These are phyloP conservation scores for Pseudoperonospora humuli DNA, from an alignment of 352 stramenopile species.

Conservation along the genomic window DNA sequence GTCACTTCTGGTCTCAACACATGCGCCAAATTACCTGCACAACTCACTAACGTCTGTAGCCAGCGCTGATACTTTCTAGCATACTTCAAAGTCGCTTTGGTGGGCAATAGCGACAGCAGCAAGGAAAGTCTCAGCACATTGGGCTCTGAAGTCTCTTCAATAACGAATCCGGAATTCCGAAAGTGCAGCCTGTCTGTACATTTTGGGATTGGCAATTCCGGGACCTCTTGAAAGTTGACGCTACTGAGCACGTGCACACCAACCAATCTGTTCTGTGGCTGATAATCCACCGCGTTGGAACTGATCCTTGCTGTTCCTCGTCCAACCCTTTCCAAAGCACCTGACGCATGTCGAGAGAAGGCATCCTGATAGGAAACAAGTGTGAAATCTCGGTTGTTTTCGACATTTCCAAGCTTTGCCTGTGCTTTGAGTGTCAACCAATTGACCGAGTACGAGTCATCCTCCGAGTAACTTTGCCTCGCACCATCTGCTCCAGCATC, in stretches of 20 bases:
- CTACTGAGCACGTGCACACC: slow-evolving; percentile 31
- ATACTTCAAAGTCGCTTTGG: slow-evolving; percentile 25
- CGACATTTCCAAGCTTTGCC: slow-evolving; percentile 23
- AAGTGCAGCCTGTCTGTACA: slow-evolving; percentile 32
- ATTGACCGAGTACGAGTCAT: slow-evolving; percentile 63
- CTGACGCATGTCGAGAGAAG: slow-evolving; percentile 35
- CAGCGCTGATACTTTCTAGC: slow-evolving; percentile 30
- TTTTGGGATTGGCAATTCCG: slow-evolving; percentile 23
- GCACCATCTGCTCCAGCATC: slow-evolving; percentile 20
- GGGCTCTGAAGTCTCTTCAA: slow-evolving; percentile 38
- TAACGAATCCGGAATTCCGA: slow-evolving; percentile 46
- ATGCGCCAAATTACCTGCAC: slow-evolving; percentile 26
- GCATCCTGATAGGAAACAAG: slow-evolving; percentile 66
- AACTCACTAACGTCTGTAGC: slow-evolving; percentile 27
- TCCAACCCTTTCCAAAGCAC: slow-evolving; percentile 23
- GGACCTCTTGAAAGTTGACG: slow-evolving; percentile 34
- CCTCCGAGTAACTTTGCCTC: slow-evolving; percentile 35
- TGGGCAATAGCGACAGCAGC: slow-evolving; percentile 42
- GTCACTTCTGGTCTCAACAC: slow-evolving; percentile 17
- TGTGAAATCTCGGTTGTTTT: slow-evolving; percentile 53
- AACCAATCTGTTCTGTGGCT: slow-evolving; percentile 26
- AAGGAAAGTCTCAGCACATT: slow-evolving; percentile 30
- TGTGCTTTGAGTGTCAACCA: slow-evolving; percentile 51
- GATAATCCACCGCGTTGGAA: slow-evolving; percentile 12
- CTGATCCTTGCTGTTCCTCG: slow-evolving; percentile 18